Conservation (phyloP, 2,329 filamentous ascomycete genomes). For the Thielaviopsis euricoi region DNA sequence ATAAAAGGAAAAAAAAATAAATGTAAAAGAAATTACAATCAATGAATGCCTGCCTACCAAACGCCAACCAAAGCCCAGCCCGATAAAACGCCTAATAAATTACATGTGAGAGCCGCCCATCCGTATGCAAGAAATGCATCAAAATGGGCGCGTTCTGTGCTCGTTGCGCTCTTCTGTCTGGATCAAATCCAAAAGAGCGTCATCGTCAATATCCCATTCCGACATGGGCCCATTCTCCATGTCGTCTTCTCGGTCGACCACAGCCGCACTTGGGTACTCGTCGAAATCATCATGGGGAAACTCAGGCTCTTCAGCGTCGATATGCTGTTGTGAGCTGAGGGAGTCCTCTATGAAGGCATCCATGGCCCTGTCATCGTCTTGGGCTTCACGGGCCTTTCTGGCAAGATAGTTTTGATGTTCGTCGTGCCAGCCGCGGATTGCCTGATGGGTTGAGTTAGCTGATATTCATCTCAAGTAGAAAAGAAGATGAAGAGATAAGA, state of each 20-base stretch:
- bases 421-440: constrained; percentile 11
- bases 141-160: constrained; percentile 12
- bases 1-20: neutral
- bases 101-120: constrained; percentile 12
- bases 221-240: constrained; percentile 5
- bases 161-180: constrained; percentile 23
- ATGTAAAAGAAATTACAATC: neutral
- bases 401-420: constrained; percentile 12
- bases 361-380: constrained; percentile 3
- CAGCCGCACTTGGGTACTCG: constrained; percentile 6
- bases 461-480: neutral
- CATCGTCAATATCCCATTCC: constrained; percentile 12
- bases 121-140: constrained; percentile 1
- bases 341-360: constrained; percentile 10
- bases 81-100: neutral
- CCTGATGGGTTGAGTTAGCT: neutral
- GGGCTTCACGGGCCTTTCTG: constrained; percentile 10
- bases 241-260: neutral
- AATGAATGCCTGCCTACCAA: neutral
- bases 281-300: constrained; percentile 7
- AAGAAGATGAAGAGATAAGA: neutral
- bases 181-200: constrained; percentile 34
- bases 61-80: neutral
- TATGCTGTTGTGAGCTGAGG: constrained; percentile 2
- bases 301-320: neutral